These are phyloP conservation scores for Epicoccum nigrum DNA, from an alignment of 2,329 filamentous ascomycete genomes.

Conservation along the genomic window DNA sequence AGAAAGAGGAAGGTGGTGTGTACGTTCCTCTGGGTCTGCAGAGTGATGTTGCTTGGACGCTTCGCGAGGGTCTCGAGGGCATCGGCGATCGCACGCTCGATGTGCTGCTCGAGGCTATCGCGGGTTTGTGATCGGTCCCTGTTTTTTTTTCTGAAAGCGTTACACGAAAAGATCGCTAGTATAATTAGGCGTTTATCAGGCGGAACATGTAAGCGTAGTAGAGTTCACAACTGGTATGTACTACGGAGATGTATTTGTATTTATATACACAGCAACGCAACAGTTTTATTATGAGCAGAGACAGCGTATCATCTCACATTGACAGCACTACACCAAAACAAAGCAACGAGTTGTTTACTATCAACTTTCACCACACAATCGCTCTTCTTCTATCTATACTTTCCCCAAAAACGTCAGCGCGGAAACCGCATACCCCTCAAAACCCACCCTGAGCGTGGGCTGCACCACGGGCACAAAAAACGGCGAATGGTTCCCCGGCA, in stretches of 20 bases:
- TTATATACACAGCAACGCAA: neutral
- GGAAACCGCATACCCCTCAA: constrained; percentile 58
- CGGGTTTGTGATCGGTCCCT: constrained; percentile 51
- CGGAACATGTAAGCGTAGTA: neutral
- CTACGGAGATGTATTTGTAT: neutral
- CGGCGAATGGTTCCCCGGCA: constrained; percentile 66
- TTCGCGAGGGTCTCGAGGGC: constrained; percentile 61
- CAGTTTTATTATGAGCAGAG: neutral
- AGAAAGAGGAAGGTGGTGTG: constrained; percentile 69
- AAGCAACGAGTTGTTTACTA: neutral
- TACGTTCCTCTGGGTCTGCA: constrained; percentile 85
- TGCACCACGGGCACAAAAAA: constrained; percentile 65
- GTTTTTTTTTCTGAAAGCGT: too few relatives aligned
- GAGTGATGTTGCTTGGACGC: constrained; percentile 82
- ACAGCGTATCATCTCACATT: neutral
- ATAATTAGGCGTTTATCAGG: neutral
- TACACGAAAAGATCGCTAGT: too few relatives aligned
- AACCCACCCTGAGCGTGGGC: constrained; percentile 61
- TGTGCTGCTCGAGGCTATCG: constrained; percentile 63
- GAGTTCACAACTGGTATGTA: neutral
- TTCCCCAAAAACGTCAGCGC: constrained; percentile 56
- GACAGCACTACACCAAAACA: neutral
- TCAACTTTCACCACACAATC: neutral
- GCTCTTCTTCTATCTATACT: neutral
- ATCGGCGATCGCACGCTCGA: constrained; percentile 60